A percentile compares a stretch with the other conserved stretches of the same genome.
These are phyloP conservation scores for Baffinella frigidus DNA, from an alignment of 208 protist species.

Conservation along the genomic window DNA sequence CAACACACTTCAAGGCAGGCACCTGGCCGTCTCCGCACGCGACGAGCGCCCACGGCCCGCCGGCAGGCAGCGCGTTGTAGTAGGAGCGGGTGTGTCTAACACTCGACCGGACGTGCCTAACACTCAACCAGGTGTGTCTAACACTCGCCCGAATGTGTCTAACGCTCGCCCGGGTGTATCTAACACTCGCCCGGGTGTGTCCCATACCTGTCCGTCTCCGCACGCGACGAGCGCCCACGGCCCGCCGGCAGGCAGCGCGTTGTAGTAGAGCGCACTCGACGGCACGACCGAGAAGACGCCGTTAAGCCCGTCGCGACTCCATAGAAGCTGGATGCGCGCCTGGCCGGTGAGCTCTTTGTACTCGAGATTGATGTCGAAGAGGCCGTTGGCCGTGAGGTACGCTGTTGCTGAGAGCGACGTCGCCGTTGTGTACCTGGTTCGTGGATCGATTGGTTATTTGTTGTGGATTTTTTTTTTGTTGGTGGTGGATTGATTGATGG, in stretches of 20 bases:
- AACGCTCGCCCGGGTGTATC: too few species aligned
- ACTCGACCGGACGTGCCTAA: too few species aligned
- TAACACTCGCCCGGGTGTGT: too few species aligned
- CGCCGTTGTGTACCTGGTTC: background rate
- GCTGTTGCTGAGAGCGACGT: conserved; percentile 2
- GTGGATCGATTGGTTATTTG: too few species aligned
- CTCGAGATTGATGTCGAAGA: conserved; percentile 4
- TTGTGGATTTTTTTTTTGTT: too few species aligned
- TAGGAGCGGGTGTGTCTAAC: too few species aligned
- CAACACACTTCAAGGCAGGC: too few species aligned
- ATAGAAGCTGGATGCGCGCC: background rate
- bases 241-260: background rate
- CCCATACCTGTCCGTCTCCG: conserved; percentile 31
- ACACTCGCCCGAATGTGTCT: too few species aligned
- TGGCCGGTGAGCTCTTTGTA: conserved; percentile 34
- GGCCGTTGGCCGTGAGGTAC: background rate
- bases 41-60: background rate
- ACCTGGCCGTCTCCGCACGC: conserved; percentile 35
- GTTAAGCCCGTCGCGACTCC: background rate
- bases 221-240: background rate
- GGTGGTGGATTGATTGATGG: too few species aligned
- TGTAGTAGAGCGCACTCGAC: background rate
- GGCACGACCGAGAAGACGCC: background rate
- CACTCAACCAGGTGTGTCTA: too few species aligned
- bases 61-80: background rate